Conservation (phyloP, 371 early-diverging fungal genomes). For the Chytridium lagenaria region DNA sequence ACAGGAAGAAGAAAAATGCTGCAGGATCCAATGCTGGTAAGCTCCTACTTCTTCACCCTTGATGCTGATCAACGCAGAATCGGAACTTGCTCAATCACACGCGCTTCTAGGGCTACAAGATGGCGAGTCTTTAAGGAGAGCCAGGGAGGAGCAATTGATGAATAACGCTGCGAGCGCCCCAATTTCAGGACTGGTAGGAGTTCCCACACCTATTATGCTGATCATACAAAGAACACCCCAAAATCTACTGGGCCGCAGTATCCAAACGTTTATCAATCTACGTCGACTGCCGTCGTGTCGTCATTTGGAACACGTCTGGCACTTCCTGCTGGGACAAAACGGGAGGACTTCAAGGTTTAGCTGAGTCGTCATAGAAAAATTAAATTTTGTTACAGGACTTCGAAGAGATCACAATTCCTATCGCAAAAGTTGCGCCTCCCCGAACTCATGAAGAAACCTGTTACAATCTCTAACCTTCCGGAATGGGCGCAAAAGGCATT, state of each 20-base stretch:
- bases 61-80: constrained; percentile 29
- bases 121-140: constrained; percentile 47
- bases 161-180: constrained; percentile 27
- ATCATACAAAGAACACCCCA: not conserved
- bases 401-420: constrained; percentile 56
- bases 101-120: constrained; percentile 52
- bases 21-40: not conserved
- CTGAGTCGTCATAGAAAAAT: not conserved
- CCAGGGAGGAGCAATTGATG: constrained; percentile 50
- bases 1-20: constrained; percentile 56
- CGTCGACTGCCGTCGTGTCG: constrained; percentile 36
- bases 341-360: constrained; percentile 46
- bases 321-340: constrained; percentile 50
- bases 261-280: constrained; percentile 56
- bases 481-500: constrained; percentile 69
- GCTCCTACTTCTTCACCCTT: not conserved
- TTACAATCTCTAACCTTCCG: constrained; percentile 43
- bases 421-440: constrained; percentile 37
- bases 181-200: constrained; percentile 39
- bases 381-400: constrained; percentile 36
- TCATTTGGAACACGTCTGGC: constrained; percentile 47
- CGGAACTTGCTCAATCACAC: constrained; percentile 31
- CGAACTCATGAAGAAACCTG: constrained; percentile 36
- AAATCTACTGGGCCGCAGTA: constrained; percentile 29
- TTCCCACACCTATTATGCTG: not conserved